These are phyloP conservation scores for Aspergillus sp. DNA, from an alignment of 2,329 filamentous ascomycete genomes.

Conservation along the genomic window DNA sequence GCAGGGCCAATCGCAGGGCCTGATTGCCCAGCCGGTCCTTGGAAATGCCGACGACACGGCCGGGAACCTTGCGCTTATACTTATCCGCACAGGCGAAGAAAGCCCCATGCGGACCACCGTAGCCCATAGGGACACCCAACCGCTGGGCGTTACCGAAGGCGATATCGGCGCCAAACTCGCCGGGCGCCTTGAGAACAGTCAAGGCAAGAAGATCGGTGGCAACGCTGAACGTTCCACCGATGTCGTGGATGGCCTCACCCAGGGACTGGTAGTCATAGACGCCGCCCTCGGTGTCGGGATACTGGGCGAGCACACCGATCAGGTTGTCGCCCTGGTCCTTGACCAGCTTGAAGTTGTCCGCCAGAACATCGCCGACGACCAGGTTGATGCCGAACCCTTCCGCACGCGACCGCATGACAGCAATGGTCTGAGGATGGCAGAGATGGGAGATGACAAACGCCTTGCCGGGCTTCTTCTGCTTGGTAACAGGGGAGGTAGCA, in stretches of 20 bases:
- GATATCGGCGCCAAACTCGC: constrained; percentile 90
- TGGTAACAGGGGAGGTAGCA: constrained; percentile 60
- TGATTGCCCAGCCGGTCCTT: constrained; percentile 78
- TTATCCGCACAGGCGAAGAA: constrained; percentile 91
- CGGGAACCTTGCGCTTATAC: constrained; percentile 89
- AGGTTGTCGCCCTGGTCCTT: constrained; percentile 69
- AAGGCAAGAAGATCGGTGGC: constrained; percentile 83
- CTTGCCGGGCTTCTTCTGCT: constrained; percentile 66
- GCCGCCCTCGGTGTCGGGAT: constrained; percentile 79
- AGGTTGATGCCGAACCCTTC: constrained; percentile 86
- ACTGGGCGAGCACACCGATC: constrained; percentile 87
- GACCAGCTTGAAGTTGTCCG: constrained; percentile 54
- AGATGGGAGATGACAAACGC: constrained; percentile 74
- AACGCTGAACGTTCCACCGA: constrained; percentile 71
- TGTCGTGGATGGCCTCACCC: constrained; percentile 66
- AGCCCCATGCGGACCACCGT: constrained; percentile 88
- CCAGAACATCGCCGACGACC: constrained; percentile 60
- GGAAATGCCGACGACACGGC: constrained; percentile 79
- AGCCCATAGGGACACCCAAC: constrained; percentile 85
- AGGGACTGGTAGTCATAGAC: constrained; percentile 65
- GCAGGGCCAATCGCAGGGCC: constrained; percentile 74
- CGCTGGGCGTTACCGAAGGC: constrained; percentile 89
- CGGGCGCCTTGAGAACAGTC: constrained; percentile 78
- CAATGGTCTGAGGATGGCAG: constrained; percentile 76
- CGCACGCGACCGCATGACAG: constrained; percentile 74